Percentiles rank a stretch among this genome's conserved stretches.
These are phyloP conservation scores for Podospora comata DNA, from an alignment of 495 filamentous ascomycete genomes.

Conservation along the genomic window DNA sequence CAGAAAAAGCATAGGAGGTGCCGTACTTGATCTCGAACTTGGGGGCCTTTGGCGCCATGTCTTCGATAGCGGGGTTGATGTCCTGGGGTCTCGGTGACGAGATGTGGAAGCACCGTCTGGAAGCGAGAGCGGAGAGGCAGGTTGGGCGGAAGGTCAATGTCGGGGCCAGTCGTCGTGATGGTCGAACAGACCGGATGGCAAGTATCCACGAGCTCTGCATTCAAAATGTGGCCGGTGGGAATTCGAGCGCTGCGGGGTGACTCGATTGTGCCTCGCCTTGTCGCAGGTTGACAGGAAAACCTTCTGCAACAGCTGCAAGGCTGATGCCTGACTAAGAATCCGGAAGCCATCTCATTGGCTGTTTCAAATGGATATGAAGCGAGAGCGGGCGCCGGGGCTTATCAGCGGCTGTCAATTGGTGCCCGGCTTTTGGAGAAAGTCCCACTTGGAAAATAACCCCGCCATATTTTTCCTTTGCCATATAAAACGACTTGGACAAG, in stretches of 20 bases:
- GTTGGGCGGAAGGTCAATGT: conserved; percentile 8
- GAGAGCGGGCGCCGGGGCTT: background rate
- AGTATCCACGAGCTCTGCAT: conserved; percentile 29
- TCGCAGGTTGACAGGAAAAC: conserved; percentile 24
- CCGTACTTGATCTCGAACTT: conserved; percentile 48
- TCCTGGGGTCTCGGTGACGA: conserved; percentile 9
- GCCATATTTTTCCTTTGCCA: background rate
- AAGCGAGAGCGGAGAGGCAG: conserved; percentile 2
- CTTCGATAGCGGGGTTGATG: conserved; percentile 12
- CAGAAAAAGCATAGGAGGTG: background rate
- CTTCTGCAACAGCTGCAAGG: conserved; percentile 22
- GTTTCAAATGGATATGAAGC: background rate
- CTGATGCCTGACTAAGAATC: conserved; percentile 10
- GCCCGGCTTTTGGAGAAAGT: conserved; percentile 4
- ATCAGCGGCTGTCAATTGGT: conserved; percentile 1
- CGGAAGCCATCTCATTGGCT: conserved; percentile 7
- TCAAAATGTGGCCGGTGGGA: conserved; percentile 24
- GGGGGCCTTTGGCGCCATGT: conserved; percentile 40
- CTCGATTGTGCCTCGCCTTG: conserved; percentile 27
- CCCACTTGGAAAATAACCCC: background rate
- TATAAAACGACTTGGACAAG: background rate
- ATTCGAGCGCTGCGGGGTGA: conserved; percentile 27
- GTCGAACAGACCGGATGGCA: conserved; percentile 29
- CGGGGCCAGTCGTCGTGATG: conserved; percentile 22
- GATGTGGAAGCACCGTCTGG: conserved; percentile 12